These are phyloP conservation scores for Trypanosoma avium DNA, from an alignment of 208 protist species.

Conservation along the genomic window DNA sequence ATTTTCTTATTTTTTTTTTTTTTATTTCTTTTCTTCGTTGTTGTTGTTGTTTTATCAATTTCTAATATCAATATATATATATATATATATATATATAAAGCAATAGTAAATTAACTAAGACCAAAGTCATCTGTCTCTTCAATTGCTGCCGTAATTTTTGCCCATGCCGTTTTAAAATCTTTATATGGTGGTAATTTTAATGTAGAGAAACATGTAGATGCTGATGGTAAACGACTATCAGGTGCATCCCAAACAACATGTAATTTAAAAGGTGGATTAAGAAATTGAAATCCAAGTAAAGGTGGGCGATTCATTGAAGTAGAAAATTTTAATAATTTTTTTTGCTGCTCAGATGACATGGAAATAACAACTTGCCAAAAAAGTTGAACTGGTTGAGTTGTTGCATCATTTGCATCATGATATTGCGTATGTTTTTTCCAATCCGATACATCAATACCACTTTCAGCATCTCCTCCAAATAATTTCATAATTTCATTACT, in stretches of 20 bases:
- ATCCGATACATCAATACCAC: constrained; percentile 86
- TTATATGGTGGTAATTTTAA: constrained; percentile 92
- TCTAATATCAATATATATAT: no score
- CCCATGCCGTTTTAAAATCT: constrained; percentile 47
- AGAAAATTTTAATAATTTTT: constrained; percentile 85
- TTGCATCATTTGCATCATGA: constrained; percentile 55
- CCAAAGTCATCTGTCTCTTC: constrained; percentile 85
- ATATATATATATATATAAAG: constrained; percentile 6
- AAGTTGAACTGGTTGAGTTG: constrained; percentile 47
- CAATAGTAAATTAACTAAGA: constrained; percentile 47
- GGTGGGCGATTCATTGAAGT: constrained; percentile 87
- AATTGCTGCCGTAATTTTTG: constrained; percentile 91
- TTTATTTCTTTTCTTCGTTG: no score
- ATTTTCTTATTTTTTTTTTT: no score
- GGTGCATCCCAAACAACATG: constrained; percentile 45
- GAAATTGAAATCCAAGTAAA: constrained; percentile 91
- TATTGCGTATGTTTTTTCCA: constrained; percentile 87
- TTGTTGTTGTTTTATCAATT: no score
- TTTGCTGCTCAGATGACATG: constrained; percentile 68
- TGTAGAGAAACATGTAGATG: constrained; percentile 92
- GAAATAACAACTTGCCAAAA: constrained; percentile 92
- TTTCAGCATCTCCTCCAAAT: constrained; percentile 73
- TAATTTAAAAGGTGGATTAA: constrained; percentile 89
- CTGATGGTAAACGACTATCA: constrained; percentile 81
- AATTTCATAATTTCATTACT: constrained; percentile 84